Base-by-base conservation (phyloP, 2,329 filamentous ascomycete species). In the Teratosphaeria zuluensis region DNA sequence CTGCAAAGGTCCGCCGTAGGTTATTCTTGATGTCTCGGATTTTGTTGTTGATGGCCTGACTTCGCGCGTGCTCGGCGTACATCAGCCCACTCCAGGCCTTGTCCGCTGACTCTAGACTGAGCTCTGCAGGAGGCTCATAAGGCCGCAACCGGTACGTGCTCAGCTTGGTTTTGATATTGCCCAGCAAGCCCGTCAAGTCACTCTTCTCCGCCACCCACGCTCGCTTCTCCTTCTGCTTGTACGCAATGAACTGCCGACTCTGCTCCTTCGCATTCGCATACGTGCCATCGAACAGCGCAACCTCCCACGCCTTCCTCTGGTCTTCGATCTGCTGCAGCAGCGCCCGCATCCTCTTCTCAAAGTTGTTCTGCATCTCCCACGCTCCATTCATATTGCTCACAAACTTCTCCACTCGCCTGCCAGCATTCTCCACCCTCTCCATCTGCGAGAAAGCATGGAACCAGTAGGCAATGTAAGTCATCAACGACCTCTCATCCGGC, bases 401-500 rank as follows among this genome's bases (percentile, higher is more conserved):
- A 70, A 99, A 99, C 75, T 99, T 99, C 77, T 99, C 94, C 4
- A 99, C 94, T 65, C 94, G 84, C 61, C 94, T 84, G 4, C 94
- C 94, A 3, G 94, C 94, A 72, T 99, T 99, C 75, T 99, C 94
- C 8, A 99, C 94, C 72, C 92, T 89, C 77, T 99, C 94, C 86
- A 99, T 95, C 70, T 97, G 92, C 32, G 92, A 97, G 73, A 99
- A 99, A 67, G 94, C 94, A 72, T 99, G 94, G 81, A 99, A 99
- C 94, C 94, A 99, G 79, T 99, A 99, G 64, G 94, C 94, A 68
- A 99, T 99, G 74, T 99, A 99, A 0, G 94, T 99, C 94, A 99
- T 99, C 72, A 99, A 81, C 73, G 89, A 95, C 67, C 90, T 87
- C 75, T 99, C 94, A 72, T 99, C 94, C 28, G 94, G 94, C 76